A percentile compares a stretch with the other conserved stretches of the same genome.
Evolutionary conservation across 495 filamentous ascomycete species (phyloP).

Genomic region (Penicillium odoratum): DNA sequence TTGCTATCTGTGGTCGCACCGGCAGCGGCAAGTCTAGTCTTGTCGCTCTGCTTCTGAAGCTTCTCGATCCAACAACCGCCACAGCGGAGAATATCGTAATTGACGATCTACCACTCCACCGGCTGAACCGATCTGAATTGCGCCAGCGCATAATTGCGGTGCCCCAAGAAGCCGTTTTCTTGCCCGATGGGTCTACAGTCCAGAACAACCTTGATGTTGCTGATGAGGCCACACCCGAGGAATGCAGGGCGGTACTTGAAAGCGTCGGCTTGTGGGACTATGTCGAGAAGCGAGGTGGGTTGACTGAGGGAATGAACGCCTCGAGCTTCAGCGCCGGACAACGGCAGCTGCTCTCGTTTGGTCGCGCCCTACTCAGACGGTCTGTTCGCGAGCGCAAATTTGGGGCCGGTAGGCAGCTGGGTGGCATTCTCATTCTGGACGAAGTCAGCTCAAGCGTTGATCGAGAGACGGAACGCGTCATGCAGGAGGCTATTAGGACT

Average conservation of each 20-base stretch:
- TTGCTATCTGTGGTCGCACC: constrained; percentile 38
- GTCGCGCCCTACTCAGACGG: constrained; percentile 1
- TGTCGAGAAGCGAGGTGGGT: neutral
- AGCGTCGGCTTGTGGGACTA: neutral
- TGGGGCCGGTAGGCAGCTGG: neutral
- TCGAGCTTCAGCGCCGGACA: neutral
- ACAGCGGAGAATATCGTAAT: neutral
- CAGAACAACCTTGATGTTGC: constrained; percentile 66
- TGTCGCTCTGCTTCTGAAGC: constrained; percentile 32
- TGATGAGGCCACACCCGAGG: constrained; percentile 55
- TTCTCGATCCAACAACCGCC: constrained; percentile 1
- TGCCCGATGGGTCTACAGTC: constrained; percentile 8
- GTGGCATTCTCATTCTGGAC: constrained; percentile 27
- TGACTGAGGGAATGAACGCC: neutral
- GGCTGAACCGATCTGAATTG: neutral
- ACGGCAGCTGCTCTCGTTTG: neutral
- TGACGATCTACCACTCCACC: neutral
- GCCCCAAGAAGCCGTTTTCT: neutral
- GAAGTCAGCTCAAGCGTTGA: constrained; percentile 55
- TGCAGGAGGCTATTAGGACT: constrained; percentile 41
- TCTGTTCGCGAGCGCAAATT: neutral
- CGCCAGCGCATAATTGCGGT: neutral
- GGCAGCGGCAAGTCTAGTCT: constrained; percentile 45
- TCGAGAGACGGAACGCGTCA: constrained; percentile 41
- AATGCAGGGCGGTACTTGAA: constrained; percentile 35